Evolutionary conservation across 2,329 filamentous ascomycete species (phyloP).

Genomic region (Arthrinium phaeospermum): DNA sequence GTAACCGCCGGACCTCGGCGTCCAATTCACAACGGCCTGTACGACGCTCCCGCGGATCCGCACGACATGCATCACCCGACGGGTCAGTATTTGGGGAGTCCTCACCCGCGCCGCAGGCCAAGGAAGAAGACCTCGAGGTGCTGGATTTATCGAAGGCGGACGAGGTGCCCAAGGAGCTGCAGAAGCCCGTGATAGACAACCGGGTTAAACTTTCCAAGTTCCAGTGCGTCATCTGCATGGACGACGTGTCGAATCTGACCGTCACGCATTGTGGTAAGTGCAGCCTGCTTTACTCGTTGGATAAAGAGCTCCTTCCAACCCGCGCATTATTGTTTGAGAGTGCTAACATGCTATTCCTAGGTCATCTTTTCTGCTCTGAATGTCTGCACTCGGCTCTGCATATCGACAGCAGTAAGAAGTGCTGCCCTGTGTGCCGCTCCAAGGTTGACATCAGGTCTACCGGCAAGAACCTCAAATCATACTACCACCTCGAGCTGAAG

Average conservation of each 20-base stretch:
- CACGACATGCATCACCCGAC: neutral
- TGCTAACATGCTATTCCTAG: constrained; percentile 42
- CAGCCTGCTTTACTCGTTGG: neutral
- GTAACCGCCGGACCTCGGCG: neutral
- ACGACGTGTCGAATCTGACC: constrained; percentile 61
- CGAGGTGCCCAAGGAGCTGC: constrained; percentile 50
- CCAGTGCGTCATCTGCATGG: constrained; percentile 73
- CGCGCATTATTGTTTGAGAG: neutral
- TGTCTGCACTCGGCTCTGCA: constrained; percentile 67
- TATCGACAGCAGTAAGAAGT: constrained; percentile 59
- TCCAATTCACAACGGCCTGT: neutral
- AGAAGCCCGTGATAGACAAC: constrained; percentile 53
- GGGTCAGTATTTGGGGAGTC: constrained; percentile 11
- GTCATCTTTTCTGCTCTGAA: constrained; percentile 68
- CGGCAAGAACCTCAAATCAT: constrained; percentile 51
- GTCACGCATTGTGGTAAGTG: constrained; percentile 71
- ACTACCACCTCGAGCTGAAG: constrained; percentile 67
- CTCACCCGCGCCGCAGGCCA: neutral
- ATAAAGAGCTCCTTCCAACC: too few relatives aligned
- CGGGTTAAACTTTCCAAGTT: constrained; percentile 60
- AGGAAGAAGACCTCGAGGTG: constrained; percentile 34
- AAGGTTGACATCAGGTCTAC: constrained; percentile 57
- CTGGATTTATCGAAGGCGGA: constrained; percentile 51
- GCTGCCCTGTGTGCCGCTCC: constrained; percentile 68
- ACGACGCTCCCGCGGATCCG: neutral